Base-by-base conservation (phyloP, 2,329 filamentous ascomycete genomes). In the Colletotrichum tamarilloi region DNA sequence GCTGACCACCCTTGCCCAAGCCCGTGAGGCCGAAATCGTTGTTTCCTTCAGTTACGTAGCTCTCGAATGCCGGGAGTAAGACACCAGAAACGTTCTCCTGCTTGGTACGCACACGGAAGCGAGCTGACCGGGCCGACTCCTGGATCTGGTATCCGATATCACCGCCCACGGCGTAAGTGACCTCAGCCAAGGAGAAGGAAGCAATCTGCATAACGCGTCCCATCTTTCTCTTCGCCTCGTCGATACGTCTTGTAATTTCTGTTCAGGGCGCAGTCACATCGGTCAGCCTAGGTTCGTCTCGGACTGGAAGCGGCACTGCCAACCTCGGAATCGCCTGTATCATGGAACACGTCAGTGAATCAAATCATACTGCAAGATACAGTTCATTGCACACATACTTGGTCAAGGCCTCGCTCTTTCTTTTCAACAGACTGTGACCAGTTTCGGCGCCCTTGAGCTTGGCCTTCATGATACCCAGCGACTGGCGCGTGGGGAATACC, bases 161-260 rank as follows among this genome's bases (percentile, higher is more conserved):
- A 79, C 96, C 95, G 75, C 97, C 97, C 32, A 98, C 95, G 30
- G 97, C 97, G 80, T 99, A 99, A 62, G 95, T 97, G 69, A 99
- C 97, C 86, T 98, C 97, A 73, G 97, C 97, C 22, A 99, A 90
- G 56, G 96, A 98, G 85, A 99, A 98, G 58, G 97, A 95, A 53
- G 97, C 97, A 80, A 99, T 97, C 84, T 98, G 96, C 97, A 99
- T 99, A 49, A 99, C 97, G 42, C 96, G 91, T 71, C 97, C 97
- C 96, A 99, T 99, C 87, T 99, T 99, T 79, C 95, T 94, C 85
- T 99, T 99, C 55, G 97, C 97, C 84, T 99, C 97, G 86, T 99
- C 96, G 84, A 99, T 99, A 80, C 97, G 93, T 82, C 92, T 92
- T 62, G 97, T 98, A 80, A 99, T 99, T 80, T 99, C 97, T 94